These are phyloP conservation scores for Theileria parva DNA, from an alignment of 169 alveolate genomes.

Conservation along the genomic window DNA sequence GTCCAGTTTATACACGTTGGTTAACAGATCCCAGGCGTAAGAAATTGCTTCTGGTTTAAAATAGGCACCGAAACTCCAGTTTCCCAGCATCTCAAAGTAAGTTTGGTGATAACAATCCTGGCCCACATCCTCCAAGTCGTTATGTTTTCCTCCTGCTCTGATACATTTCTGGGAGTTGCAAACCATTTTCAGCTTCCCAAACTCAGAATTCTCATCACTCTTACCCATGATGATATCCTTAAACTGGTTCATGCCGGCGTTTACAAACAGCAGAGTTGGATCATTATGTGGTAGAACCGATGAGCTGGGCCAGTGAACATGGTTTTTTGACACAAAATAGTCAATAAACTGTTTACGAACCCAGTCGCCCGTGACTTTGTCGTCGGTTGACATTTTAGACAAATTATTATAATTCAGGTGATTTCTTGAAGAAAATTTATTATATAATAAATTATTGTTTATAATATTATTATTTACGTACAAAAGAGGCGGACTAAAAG, in stretches of 20 bases:
- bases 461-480: no score
- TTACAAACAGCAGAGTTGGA: constrained; percentile 89
- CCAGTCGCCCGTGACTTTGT: constrained; percentile 37
- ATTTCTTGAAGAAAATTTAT: background rate
- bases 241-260: constrained; percentile 94
- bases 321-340: constrained; percentile 71
- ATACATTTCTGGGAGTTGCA: constrained; percentile 93
- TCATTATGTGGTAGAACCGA: constrained; percentile 90
- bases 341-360: constrained; percentile 72
- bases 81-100: constrained; percentile 95
- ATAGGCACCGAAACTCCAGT: constrained; percentile 95
- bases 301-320: constrained; percentile 75
- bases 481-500: no score
- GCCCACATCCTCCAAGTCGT: constrained; percentile 92
- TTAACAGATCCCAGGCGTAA: constrained; percentile 90
- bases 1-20: constrained; percentile 83
- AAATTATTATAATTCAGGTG: background rate
- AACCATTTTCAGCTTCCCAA: constrained; percentile 87
- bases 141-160: constrained; percentile 90
- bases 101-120: constrained; percentile 94
- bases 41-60: constrained; percentile 90
- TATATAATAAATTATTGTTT: no score
- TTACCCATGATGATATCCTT: constrained; percentile 87
- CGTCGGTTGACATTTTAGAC: background rate
- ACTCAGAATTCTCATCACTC: constrained; percentile 85